phyloP scores from a whole-genome alignment of 1,139 yeast species.

The Candida frijolesensis region DNA sequence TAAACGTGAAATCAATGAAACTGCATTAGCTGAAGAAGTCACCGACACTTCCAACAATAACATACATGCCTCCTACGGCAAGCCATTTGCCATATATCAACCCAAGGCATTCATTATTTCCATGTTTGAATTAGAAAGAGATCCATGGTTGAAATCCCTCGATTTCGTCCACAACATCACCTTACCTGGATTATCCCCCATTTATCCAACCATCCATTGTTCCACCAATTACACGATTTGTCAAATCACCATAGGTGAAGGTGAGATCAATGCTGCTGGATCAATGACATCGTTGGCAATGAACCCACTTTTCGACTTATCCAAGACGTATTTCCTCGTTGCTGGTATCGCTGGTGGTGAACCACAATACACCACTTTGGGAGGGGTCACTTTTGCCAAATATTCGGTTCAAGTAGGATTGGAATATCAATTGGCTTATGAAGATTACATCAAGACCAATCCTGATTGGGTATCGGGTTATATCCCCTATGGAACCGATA shows the following conservation, averaged over 20 bases:
- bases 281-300: slow-evolving; percentile 57
- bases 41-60: slow-evolving; percentile 19
- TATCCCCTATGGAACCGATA: slow-evolving; percentile 55
- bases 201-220: slow-evolving; percentile 60
- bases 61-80: slow-evolving; percentile 30
- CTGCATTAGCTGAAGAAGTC: slow-evolving; percentile 18
- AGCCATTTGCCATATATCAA: slow-evolving; percentile 41
- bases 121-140: slow-evolving; percentile 58
- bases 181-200: slow-evolving; percentile 66
- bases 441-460: slow-evolving; percentile 49
- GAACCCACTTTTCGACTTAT: slow-evolving; percentile 57
- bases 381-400: slow-evolving; percentile 62
- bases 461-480: slow-evolving; percentile 64
- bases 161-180: slow-evolving; percentile 55
- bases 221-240: slow-evolving; percentile 55
- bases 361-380: slow-evolving; percentile 49
- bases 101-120: slow-evolving; percentile 61
- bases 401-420: slow-evolving; percentile 66
- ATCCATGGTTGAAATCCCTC: slow-evolving; percentile 53
- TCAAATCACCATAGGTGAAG: slow-evolving; percentile 69
- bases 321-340: slow-evolving; percentile 60
- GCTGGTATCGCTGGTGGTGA: slow-evolving; percentile 73
- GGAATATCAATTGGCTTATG: slow-evolving; percentile 55
- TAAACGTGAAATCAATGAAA: slow-evolving; percentile 22
- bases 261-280: slow-evolving; percentile 68